phyloP scores from a whole-genome alignment of 768 basidiomycete species.

The Termitomyces sp. region DNA sequence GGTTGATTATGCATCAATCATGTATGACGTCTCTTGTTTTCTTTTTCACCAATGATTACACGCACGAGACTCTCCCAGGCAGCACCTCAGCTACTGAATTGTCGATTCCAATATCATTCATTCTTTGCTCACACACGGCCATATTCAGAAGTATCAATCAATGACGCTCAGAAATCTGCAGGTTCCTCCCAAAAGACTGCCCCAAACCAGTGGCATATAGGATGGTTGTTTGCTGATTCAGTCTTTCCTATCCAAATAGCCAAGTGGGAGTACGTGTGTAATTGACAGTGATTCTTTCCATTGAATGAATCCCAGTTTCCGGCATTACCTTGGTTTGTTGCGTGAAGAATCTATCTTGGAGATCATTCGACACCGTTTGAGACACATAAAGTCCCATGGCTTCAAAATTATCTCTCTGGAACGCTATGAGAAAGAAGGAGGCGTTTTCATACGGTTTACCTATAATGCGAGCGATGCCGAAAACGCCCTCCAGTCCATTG shows the following conservation, averaged over 20 bases:
- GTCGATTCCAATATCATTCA: not conserved
- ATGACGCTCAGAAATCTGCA: not conserved
- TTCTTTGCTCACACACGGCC: not conserved
- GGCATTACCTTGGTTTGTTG: constrained; percentile 57
- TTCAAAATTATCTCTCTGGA: constrained; percentile 63
- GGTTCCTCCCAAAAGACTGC: not conserved
- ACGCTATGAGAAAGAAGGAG: constrained; percentile 75
- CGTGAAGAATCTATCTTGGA: constrained; percentile 55
- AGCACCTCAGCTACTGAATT: not conserved
- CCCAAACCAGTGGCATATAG: constrained; percentile 5
- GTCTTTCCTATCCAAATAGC: constrained; percentile 73
- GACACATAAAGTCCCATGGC: constrained; percentile 43
- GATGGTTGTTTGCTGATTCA: constrained; percentile 69
- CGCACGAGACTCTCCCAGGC: not conserved
- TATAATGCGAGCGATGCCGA: constrained; percentile 40
- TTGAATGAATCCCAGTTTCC: constrained; percentile 36
- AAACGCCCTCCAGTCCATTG: constrained; percentile 39
- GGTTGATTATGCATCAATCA: not conserved
- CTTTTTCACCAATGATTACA: not conserved
- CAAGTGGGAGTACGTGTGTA: constrained; percentile 62
- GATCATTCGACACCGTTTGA: constrained; percentile 41
- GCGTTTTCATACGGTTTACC: constrained; percentile 73
- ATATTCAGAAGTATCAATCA: not conserved
- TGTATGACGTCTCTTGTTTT: not conserved
- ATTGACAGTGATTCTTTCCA: not conserved